Conservation (phyloP, 2,329 filamentous ascomycete species). For the Raffaelea arxii region DNA sequence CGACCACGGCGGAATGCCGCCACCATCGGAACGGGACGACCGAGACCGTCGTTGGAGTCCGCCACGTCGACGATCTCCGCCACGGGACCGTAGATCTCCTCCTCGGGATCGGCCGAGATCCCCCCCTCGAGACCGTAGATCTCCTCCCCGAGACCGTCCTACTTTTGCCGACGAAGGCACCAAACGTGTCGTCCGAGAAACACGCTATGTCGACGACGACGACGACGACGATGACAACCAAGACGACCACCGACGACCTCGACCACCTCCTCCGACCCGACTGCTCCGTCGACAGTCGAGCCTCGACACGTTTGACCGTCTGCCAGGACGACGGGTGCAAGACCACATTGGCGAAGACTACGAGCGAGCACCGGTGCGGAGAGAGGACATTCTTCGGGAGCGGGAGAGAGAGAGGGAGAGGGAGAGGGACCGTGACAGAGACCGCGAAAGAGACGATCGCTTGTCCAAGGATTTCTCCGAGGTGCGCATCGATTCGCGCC, state of each 20-base stretch:
- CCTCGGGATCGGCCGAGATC: not conserved
- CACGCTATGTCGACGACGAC: constrained; percentile 23
- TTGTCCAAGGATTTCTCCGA: not conserved
- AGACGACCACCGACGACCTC: constrained; percentile 28
- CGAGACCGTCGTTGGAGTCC: too few relatives aligned
- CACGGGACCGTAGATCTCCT: too few relatives aligned
- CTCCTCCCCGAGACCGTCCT: not conserved
- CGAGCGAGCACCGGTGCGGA: not conserved
- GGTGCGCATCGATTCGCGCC: not conserved
- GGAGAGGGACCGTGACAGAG: not conserved
- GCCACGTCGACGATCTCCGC: too few relatives aligned
- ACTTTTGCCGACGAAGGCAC: not conserved
- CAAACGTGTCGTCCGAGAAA: not conserved
- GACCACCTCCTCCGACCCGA: constrained; percentile 49
- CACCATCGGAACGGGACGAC: too few relatives aligned
- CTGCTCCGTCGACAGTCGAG: constrained; percentile 77
- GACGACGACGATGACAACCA: constrained; percentile 13
- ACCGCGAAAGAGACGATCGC: not conserved
- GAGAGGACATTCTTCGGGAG: not conserved
- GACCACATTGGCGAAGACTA: not conserved
- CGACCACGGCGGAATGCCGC: too few relatives aligned
- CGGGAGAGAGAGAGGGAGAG: not conserved
- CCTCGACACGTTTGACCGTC: constrained; percentile 80
- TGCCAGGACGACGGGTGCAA: constrained; percentile 30
- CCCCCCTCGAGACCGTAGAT: not conserved